A percentile compares a stretch with the other conserved stretches of the same genome.
phyloP scores from a whole-genome alignment of 371 early-diverging fungal genomes.

The Mortierella sp. region DNA sequence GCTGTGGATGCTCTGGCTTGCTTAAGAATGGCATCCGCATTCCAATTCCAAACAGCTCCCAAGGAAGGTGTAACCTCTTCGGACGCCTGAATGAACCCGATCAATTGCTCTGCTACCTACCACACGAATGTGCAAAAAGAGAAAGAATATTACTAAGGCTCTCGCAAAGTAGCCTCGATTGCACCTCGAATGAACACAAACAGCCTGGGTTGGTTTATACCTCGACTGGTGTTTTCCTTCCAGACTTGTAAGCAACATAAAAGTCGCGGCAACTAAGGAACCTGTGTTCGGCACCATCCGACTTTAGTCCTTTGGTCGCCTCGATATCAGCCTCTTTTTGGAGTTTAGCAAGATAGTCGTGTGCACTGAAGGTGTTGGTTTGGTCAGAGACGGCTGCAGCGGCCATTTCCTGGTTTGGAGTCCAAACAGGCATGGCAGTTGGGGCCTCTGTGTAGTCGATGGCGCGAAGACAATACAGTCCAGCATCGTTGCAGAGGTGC shows the following conservation, averaged over 20 bases:
- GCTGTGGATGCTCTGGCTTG: conserved; percentile 70
- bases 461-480: conserved; percentile 26
- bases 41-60: conserved; percentile 55
- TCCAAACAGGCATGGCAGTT: conserved; percentile 35
- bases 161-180: no score
- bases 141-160: not conserved
- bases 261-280: conserved; percentile 51
- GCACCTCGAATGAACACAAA: not conserved
- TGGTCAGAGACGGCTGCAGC: conserved; percentile 11
- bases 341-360: conserved; percentile 16
- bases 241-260: conserved; percentile 51
- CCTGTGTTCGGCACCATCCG: not conserved
- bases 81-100: conserved; percentile 45
- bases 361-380: conserved; percentile 10
- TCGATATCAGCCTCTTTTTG: conserved; percentile 25
- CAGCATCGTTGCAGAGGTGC: conserved; percentile 38
- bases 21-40: conserved; percentile 54
- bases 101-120: conserved; percentile 49
- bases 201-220: not conserved
- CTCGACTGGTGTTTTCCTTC: conserved; percentile 33
- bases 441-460: conserved; percentile 30
- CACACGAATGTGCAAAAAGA: not conserved
- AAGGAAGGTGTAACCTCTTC: conserved; percentile 50
- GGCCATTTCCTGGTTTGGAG: conserved; percentile 29
- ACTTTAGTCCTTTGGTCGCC: not conserved